Evolutionary conservation across 768 basidiomycete species (phyloP).

Genomic region (Fistulinella prunicolor): DNA sequence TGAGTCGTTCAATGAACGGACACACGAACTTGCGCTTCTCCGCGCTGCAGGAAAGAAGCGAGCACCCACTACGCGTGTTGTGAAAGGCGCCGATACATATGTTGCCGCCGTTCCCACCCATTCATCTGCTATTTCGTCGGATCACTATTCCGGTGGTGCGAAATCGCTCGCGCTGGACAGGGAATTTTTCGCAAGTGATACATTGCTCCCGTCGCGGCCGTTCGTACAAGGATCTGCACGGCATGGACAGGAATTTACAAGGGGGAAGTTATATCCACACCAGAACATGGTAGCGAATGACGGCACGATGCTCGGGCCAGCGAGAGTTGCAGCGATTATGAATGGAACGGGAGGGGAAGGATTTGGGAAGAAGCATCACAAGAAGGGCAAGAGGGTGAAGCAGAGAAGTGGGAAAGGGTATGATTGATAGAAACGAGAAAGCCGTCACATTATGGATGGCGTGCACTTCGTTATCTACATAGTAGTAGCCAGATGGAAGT

Average conservation of each 20-base stretch:
- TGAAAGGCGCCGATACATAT: conserved; percentile 81
- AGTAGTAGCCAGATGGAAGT: too few species aligned
- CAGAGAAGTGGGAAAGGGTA: conserved; percentile 93
- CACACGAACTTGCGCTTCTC: conserved; percentile 56
- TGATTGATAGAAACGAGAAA: conserved; percentile 40
- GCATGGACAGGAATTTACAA: conserved; percentile 58
- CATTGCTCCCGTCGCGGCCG: conserved; percentile 53
- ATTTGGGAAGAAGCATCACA: conserved; percentile 79
- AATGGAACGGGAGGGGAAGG: conserved; percentile 34
- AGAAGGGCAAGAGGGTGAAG: conserved; percentile 76
- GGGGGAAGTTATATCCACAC: conserved; percentile 74
- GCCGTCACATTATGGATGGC: too few species aligned
- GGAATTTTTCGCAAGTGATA: conserved; percentile 71
- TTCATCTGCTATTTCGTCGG: neutral
- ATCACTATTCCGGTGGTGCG: conserved; percentile 34
- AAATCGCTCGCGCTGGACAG: conserved; percentile 74
- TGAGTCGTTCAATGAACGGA: conserved; percentile 70
- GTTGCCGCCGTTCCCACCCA: conserved; percentile 35
- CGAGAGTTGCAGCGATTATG: conserved; percentile 41
- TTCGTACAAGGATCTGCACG: conserved; percentile 60
- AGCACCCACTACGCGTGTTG: conserved; percentile 84
- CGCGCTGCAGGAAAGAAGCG: conserved; percentile 76
- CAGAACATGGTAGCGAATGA: conserved; percentile 78
- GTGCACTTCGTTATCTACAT: too few species aligned
- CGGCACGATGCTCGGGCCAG: conserved; percentile 57